Conservation (phyloP, 106 monocot species). For the Allium sativum region DNA sequence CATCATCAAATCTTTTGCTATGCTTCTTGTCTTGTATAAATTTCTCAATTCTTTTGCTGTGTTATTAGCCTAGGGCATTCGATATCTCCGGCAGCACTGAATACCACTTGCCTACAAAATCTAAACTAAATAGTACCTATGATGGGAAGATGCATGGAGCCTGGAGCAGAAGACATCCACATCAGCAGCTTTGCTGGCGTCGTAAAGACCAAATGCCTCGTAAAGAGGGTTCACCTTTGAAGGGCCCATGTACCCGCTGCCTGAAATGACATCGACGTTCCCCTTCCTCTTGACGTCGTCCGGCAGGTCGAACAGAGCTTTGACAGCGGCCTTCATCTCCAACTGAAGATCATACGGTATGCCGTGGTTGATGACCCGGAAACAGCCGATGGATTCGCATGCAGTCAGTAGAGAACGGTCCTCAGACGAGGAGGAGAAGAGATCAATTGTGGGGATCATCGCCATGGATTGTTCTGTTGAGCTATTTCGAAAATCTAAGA, state of each 20-base stretch:
- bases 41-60: no score
- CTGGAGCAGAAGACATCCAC: slow-evolving; percentile 41
- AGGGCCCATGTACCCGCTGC: slow-evolving; percentile 44
- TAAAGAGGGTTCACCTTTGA: slow-evolving; percentile 32
- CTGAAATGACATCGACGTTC: slow-evolving; percentile 33
- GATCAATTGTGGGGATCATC: slow-evolving; percentile 26
- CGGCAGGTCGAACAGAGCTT: slow-evolving; percentile 40
- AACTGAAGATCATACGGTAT: slow-evolving; percentile 25
- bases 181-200: slow-evolving; percentile 27
- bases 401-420: slow-evolving; percentile 16
- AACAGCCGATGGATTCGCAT: slow-evolving; percentile 33
- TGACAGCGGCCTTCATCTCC: slow-evolving; percentile 45
- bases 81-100: no score
- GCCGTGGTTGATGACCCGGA: slow-evolving; percentile 40
- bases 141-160: slow-evolving; percentile 21
- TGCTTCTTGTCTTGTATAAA: no score
- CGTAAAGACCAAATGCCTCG: slow-evolving; percentile 47
- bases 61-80: no score
- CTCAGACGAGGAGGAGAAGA: slow-evolving; percentile 13
- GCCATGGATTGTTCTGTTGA: no score
- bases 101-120: no score
- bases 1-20: no score
- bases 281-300: slow-evolving; percentile 27
- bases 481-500: no score
- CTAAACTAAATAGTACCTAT: slow-evolving; percentile 7